Percentiles rank a stretch among this genome's conserved stretches.
phyloP scores from a whole-genome alignment of 2,329 filamentous ascomycete species.

The Calonectria multiphialidica region DNA sequence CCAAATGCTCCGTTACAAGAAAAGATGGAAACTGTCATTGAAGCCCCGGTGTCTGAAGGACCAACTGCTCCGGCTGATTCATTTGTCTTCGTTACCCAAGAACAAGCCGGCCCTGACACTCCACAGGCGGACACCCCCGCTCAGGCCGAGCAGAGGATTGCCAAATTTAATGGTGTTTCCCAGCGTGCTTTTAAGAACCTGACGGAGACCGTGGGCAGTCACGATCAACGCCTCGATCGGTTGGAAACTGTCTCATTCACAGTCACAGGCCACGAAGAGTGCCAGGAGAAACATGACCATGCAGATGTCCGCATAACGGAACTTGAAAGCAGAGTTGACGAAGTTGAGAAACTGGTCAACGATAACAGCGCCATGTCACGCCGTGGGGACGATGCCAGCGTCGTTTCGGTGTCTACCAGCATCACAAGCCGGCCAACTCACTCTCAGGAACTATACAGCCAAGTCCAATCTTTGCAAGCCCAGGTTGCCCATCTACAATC shows the following conservation, averaged over 20 bases:
- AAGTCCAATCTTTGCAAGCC: conserved; percentile 63
- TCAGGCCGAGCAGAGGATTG: conserved; percentile 43
- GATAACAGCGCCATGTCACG: conserved; percentile 58
- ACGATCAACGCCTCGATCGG: conserved; percentile 74
- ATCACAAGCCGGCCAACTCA: conserved; percentile 53
- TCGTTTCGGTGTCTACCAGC: conserved; percentile 60
- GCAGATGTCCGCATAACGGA: conserved; percentile 77
- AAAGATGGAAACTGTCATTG: conserved; percentile 35
- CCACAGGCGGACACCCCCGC: conserved; percentile 39
- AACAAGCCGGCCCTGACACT: conserved; percentile 32
- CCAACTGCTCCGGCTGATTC: conserved; percentile 36
- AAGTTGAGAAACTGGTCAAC: conserved; percentile 67
- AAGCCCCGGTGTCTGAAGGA: conserved; percentile 29
- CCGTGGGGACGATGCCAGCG: conserved; percentile 58
- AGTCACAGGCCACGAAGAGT: conserved; percentile 74
- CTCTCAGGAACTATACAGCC: conserved; percentile 61
- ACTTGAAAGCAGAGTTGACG: conserved; percentile 73
- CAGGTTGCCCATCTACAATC: conserved; percentile 70
- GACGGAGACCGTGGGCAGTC: conserved; percentile 66
- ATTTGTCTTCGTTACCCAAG: conserved; percentile 40
- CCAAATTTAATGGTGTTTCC: conserved; percentile 39
- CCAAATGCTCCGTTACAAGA: conserved; percentile 48
- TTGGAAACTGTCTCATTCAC: conserved; percentile 80
- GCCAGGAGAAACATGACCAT: conserved; percentile 75
- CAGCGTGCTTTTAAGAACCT: conserved; percentile 58